A percentile compares a stretch with the other conserved stretches of the same genome.
Evolutionary conservation across 1,284 basidiomycete species (phyloP).

Genomic region (Spongispora temasekensis): DNA sequence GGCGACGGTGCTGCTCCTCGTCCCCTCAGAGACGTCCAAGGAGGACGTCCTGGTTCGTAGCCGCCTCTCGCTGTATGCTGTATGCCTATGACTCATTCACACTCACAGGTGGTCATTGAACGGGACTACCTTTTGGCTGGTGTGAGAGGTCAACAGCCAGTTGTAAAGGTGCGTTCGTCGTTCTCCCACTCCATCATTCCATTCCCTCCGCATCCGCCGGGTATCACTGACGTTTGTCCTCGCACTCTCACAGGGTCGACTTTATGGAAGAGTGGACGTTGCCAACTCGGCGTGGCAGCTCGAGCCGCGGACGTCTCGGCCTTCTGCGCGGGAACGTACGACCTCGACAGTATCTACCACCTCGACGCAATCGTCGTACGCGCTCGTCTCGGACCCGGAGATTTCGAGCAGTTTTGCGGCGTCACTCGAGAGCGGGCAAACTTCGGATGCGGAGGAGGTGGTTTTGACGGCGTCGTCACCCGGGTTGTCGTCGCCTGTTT

Average conservation of each 20-base stretch:
- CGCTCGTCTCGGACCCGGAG: slow-evolving; percentile 74
- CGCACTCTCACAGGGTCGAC: slow-evolving; percentile 51
- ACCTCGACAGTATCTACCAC: slow-evolving; percentile 71
- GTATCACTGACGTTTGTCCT: no score
- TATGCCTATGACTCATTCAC: slow-evolving; percentile 6
- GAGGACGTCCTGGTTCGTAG: slow-evolving; percentile 66
- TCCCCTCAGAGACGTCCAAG: slow-evolving; percentile 67
- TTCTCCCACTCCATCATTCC: no score
- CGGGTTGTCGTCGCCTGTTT: slow-evolving; percentile 58
- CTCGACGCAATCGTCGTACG: slow-evolving; percentile 76
- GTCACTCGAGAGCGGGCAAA: slow-evolving; percentile 69
- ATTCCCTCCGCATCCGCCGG: no score
- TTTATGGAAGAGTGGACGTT: slow-evolving; percentile 67
- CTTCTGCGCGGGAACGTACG: slow-evolving; percentile 64
- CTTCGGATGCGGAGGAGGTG: slow-evolving; percentile 67
- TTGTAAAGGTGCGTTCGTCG: slow-evolving; percentile 59
- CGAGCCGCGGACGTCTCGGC: slow-evolving; percentile 57
- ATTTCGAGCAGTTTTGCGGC: slow-evolving; percentile 80
- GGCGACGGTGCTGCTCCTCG: slow-evolving; percentile 76
- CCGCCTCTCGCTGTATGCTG: neutral
- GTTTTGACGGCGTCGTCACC: slow-evolving; percentile 47
- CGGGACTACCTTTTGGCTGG: slow-evolving; percentile 69
- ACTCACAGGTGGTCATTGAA: slow-evolving; percentile 65
- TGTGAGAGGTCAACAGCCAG: slow-evolving; percentile 63
- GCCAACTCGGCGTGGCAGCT: slow-evolving; percentile 72